Conservation (phyloP, 2,329 filamentous ascomycete species). For the Fusarium anguioides region DNA sequence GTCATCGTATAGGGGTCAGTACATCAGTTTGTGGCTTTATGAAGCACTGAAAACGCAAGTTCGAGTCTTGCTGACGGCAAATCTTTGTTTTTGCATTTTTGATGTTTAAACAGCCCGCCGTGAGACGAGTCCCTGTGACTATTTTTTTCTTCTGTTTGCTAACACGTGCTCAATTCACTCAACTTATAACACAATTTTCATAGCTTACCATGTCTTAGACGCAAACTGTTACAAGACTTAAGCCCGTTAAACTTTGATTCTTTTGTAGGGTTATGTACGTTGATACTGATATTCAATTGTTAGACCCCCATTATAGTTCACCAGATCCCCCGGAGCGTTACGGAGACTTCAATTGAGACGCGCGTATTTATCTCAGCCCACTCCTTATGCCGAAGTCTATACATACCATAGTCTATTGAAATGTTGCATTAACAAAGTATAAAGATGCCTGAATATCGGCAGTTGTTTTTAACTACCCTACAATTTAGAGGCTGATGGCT, state of each 20-base stretch:
- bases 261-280: too few relatives aligned
- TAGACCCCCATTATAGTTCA: too few relatives aligned
- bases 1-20: conserved; percentile 32
- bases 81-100: neutral
- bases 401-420: too few relatives aligned
- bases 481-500: neutral
- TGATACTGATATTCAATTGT: too few relatives aligned
- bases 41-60: conserved; percentile 31
- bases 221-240: neutral
- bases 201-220: neutral
- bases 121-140: neutral
- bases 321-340: too few relatives aligned
- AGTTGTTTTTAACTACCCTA: neutral
- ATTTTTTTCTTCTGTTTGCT: neutral
- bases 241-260: neutral
- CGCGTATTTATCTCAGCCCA: too few relatives aligned
- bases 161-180: neutral
- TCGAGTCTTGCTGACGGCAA: conserved; percentile 31
- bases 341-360: too few relatives aligned
- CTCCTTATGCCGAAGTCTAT: too few relatives aligned
- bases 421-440: too few relatives aligned
- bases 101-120: fast-evolving
- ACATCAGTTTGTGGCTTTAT: conserved; percentile 27
- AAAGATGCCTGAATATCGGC: too few relatives aligned
- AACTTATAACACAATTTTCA: too few relatives aligned